Base-by-base conservation (phyloP, 768 basidiomycete genomes). In the Suillus brevipes region DNA sequence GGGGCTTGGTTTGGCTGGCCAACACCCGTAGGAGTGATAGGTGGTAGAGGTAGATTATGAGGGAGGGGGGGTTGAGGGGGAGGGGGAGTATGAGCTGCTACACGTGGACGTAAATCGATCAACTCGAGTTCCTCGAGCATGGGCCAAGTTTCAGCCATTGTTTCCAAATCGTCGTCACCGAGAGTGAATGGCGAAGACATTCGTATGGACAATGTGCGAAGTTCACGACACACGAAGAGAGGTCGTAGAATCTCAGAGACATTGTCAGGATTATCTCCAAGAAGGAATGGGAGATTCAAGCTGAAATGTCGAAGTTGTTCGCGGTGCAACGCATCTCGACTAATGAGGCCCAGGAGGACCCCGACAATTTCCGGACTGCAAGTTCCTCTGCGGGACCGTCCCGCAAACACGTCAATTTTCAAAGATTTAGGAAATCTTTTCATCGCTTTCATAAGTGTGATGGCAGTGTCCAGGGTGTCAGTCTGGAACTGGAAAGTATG, bases 111-210 rank as follows among this genome's bases (percentile, higher is more conserved):
- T 58, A 58, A 18, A 40, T 58, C 57, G 9, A 58, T 25, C 57
- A 58, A 25, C 38, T 58, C 57, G 8, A 58, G 38, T 58, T 58
- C 57, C 57, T 58, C 38, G 16, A 58, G 57, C 38, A 18, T 6
- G 20, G 18, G 57, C 57, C 57, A 58, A 28, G 57, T 25, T 25
- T 10, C 0, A 58, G 57, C 57, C 38, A 58, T 40, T 16, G 1
- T 40, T 40, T 10, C 16, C 23, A 58, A 28, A 25, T 58, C 25
- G 16, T 12, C 38, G 25, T 58, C 38, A 58, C 38, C 23, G 3
- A 58, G 57, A 40, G 57, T 58, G 57, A 58, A 58, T 18, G 23
- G 57, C 25, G 57, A 58, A 20, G 57, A 18, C 57, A 58, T 58
- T 58, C 57, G 57, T 20, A 58, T 12, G 38, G 37, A 58, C n/a